Evolutionary conservation across 2,329 filamentous ascomycete species (phyloP), one percentile per base, ranked within the genome.

Genomic region (Stemphylium vesicarium): DNA sequence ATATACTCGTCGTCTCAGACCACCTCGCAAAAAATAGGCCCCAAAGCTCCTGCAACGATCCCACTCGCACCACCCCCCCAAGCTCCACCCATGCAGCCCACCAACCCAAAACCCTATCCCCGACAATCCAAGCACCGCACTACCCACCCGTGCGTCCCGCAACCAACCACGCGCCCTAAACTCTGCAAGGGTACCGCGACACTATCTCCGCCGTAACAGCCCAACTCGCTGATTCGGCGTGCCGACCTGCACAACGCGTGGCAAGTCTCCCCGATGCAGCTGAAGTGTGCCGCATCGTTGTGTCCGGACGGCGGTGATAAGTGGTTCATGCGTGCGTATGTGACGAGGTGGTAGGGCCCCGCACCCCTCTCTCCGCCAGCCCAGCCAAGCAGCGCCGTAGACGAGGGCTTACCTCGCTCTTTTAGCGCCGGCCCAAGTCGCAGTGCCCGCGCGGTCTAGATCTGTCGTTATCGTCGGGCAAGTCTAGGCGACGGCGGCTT

Each of bases 51-150:
- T 33, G 35, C 39, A 38, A 35, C 39, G 15, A 40, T 48, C 22
- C 48, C 38, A 50, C 40, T 43, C 15, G 32, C 37, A 48, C 47
- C 26, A 45, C 22, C 44, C 32, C 58, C 64, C 64, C 63, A 56
- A 63, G 54, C 57, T 56, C 61, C 58, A 64, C 59, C 32, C 52
- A 46, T 53, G 40, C 49, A 20, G 41, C 53, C 54, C 62, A 62
- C 63, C 53, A 45, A 56, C 42, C 50, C 56, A 50, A 64, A 64
- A 60, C 61, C 56, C 59, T 64, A 64, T 62, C 58, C 61, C 61
- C 61, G 61, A 53, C 61, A 53, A 42, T 24, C 44, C 46, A 59
- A 59, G 55, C 56, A 52, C 50, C 55, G 55, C 38, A 36, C 29
- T 39, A 15, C 11, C 48, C 57, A 35, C 40, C 41, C 44, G 29